Evolutionary conservation across 441 rosid genomes (phyloP), one percentile per base, ranked within the genome.

Genomic region (Breynia disticha): DNA sequence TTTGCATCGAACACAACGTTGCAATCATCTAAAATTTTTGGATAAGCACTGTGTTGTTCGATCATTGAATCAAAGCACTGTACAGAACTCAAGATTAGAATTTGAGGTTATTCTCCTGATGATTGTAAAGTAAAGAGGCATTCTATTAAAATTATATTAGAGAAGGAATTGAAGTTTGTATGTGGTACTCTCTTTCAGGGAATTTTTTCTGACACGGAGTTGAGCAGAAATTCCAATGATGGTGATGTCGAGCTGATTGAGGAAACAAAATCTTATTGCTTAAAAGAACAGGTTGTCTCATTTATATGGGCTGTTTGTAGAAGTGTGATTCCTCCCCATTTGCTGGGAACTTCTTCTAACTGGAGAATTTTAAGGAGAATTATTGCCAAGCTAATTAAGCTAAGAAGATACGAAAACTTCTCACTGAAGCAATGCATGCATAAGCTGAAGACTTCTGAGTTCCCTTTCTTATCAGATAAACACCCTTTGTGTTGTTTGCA

Each of bases 221-320:
- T 54, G 42, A 52, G 45, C 41, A 43, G 56, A 62, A 69, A 54
- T 50, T 70, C 52, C 48, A 57, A 58, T 50, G 62, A 45, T 49
- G 62, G 61, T 59, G 43, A 51, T 56, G 37, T 52, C 58, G 63
- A 61, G 50, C 59, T 19, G 58, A 61, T 54, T 28, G 70, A 72
- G 67, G 69, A 64, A 59, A 46, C 61, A 16, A 78, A 65, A 67
- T 65, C 72, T 13, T 76, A 72, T 63, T 85, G 95, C 80, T 73
- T 75, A 9, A 76, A 75, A 56, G 69, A 69, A 61, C 86, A 84
- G 76, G 90, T 88, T 45, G 81, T 79, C 37, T 83, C 94, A 60
- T 93, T 86, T 69, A 52, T 88, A 71, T 88, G 96, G 97, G 93
- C 90, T 68, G 82, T 69, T 61, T 81, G 82, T 65, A 78, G 84